These are phyloP conservation scores for Tieghemostelium lacteum DNA, from an alignment of 78 protist genomes.

Conservation along the genomic window DNA sequence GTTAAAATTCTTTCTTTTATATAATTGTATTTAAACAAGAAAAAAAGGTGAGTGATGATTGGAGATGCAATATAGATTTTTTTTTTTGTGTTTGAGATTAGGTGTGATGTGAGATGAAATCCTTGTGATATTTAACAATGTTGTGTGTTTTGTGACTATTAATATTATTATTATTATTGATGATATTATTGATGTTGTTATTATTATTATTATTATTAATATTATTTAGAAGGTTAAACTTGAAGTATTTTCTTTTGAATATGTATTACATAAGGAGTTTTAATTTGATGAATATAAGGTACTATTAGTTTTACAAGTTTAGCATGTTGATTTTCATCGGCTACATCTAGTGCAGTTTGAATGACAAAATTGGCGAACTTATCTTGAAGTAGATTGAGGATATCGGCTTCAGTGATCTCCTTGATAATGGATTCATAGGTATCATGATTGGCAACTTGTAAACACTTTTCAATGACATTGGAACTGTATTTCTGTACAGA, in stretches of 20 bases:
- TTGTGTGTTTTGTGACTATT: too few relatives aligned
- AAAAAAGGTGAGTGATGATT: too few relatives aligned
- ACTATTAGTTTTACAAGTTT: conserved; percentile 62
- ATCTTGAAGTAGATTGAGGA: conserved; percentile 89
- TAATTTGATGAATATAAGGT: conserved; percentile 80
- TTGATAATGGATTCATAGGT: conserved; percentile 61
- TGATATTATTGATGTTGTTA: too few relatives aligned
- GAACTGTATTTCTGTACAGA: conserved; percentile 80
- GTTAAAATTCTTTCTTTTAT: too few relatives aligned
- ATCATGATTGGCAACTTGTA: conserved; percentile 63
- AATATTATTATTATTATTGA: too few relatives aligned
- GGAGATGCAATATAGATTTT: too few relatives aligned
- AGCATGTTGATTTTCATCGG: conserved; percentile 77
- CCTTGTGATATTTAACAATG: too few relatives aligned
- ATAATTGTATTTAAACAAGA: too few relatives aligned
- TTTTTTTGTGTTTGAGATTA: too few relatives aligned
- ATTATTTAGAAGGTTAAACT: conserved; percentile 17
- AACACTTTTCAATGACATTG: conserved; percentile 82
- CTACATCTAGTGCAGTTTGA: conserved; percentile 92
- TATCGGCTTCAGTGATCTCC: conserved; percentile 64
- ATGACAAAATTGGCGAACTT: conserved; percentile 96
- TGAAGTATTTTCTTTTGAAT: conserved; percentile 79
- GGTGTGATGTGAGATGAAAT: too few relatives aligned
- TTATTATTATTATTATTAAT: conserved; percentile 10
- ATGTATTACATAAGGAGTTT: conserved; percentile 83